These are phyloP conservation scores for Isatis lusitanica DNA, from an alignment of 441 rosid species.

Conservation along the genomic window DNA sequence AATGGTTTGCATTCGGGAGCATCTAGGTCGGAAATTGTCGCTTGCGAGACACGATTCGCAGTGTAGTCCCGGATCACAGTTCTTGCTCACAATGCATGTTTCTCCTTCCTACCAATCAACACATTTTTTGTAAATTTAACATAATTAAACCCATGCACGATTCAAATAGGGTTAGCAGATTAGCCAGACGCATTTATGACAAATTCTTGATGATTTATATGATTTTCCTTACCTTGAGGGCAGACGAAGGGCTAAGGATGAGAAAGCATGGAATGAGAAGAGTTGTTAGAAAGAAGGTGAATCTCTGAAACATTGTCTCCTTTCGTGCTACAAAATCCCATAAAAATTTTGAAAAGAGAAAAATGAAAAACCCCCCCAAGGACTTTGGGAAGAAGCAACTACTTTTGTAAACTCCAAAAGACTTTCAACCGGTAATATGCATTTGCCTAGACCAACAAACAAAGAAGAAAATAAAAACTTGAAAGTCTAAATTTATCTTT, in stretches of 20 bases:
- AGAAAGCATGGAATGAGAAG: conserved; percentile 33
- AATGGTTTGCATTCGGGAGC: conserved; percentile 51
- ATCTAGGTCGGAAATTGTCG: conserved; percentile 54
- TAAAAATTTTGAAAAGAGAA: background rate
- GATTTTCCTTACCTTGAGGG: conserved; percentile 28
- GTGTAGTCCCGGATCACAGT: conserved; percentile 51
- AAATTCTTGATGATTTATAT: background rate
- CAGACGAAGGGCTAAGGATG: conserved; percentile 29
- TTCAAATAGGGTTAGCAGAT: background rate
- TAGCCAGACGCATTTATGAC: background rate
- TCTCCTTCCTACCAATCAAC: conserved; percentile 47
- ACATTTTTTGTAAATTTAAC: background rate
- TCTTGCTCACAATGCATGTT: conserved; percentile 42
- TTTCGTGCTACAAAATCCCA: conserved; percentile 27
- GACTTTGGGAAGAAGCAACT: conserved; percentile 30
- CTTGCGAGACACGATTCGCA: conserved; percentile 55
- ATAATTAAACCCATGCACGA: background rate
- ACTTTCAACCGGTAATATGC: conserved; percentile 9
- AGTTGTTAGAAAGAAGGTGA: conserved; percentile 19
- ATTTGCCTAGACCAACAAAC: conserved; percentile 14
- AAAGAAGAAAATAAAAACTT: background rate
- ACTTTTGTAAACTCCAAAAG: conserved; percentile 14
- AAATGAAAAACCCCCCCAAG: background rate
- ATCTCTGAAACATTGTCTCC: conserved; percentile 34
- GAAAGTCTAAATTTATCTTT: conserved; percentile 25